Evolutionary conservation across 257 asterid genomes (phyloP).

Genomic region (Lantana camara): DNA sequence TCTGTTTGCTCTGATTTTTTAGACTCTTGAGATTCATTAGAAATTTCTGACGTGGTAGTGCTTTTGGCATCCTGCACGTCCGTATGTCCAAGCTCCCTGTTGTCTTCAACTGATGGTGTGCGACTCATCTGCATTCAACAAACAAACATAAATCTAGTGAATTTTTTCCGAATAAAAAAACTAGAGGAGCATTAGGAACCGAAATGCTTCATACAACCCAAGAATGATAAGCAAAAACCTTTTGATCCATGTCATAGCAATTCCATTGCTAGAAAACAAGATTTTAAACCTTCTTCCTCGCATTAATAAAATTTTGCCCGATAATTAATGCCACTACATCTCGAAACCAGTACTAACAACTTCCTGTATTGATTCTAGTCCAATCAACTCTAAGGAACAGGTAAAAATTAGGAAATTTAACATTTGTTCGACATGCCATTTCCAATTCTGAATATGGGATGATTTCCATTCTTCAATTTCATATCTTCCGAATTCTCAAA

Average conservation of each 20-base stretch:
- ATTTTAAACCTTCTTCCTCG: neutral
- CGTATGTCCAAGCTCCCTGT: constrained; percentile 23
- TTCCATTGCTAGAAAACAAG: neutral
- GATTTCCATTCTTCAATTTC: constrained; percentile 1
- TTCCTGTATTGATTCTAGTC: neutral
- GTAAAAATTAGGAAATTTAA: neutral
- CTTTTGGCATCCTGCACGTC: constrained; percentile 27
- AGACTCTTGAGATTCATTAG: constrained; percentile 34
- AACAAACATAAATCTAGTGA: neutral
- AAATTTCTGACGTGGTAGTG: constrained; percentile 20
- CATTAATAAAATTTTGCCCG: neutral
- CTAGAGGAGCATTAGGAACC: neutral
- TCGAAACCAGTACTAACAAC: neutral
- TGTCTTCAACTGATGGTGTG: constrained; percentile 33
- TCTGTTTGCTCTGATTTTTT: constrained; percentile 31
- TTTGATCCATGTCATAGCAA: neutral
- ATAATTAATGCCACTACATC: neutral
- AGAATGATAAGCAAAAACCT: neutral
- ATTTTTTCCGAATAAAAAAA: neutral
- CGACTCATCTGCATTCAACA: constrained; percentile 45
- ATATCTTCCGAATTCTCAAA: neutral
- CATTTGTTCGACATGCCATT: neutral
- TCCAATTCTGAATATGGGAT: neutral
- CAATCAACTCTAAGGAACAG: neutral
- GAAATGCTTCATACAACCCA: constrained; percentile 3